Evolutionary conservation across 2,329 filamentous ascomycete species (phyloP).

Genomic region (Fusarium lyarnte): DNA sequence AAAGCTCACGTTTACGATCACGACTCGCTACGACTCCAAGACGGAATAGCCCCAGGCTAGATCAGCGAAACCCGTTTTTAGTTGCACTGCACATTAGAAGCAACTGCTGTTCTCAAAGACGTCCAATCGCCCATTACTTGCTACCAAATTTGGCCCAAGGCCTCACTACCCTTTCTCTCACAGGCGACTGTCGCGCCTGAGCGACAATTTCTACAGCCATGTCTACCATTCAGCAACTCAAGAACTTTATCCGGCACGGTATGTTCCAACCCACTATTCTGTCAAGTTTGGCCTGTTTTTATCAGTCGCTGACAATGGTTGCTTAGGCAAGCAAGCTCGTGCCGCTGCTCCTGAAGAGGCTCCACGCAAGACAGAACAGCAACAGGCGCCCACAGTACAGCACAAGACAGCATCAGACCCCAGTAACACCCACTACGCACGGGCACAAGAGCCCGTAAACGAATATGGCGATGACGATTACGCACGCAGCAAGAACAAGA

Average conservation of each 20-base stretch:
- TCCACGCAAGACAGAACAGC: slow-evolving; percentile 62
- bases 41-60: slow-evolving; percentile 11
- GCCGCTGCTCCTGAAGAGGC: slow-evolving; percentile 61
- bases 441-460: slow-evolving; percentile 60
- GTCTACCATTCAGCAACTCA: slow-evolving; percentile 90
- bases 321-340: slow-evolving; percentile 85
- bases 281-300: not conserved
- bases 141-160: slow-evolving; percentile 10
- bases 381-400: slow-evolving; percentile 60
- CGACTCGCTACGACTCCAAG: slow-evolving; percentile 29
- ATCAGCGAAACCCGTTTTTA: slow-evolving; percentile 10
- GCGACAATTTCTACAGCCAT: slow-evolving; percentile 51
- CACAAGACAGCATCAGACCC: slow-evolving; percentile 62
- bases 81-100: not conserved
- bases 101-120: not conserved
- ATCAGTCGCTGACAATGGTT: slow-evolving; percentile 21
- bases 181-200: slow-evolving; percentile 40
- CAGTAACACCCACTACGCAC: slow-evolving; percentile 46
- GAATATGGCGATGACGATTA: slow-evolving; percentile 73
- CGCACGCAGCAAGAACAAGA: slow-evolving; percentile 45
- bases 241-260: slow-evolving; percentile 97
- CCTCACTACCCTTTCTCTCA: slow-evolving; percentile 1
- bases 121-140: slow-evolving; percentile 1
- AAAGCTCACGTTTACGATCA: slow-evolving; percentile 29
- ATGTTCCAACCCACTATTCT: slow-evolving; percentile 40